Percentiles rank a stretch among this genome's conserved stretches.
These are phyloP conservation scores for Aureobasidium sp. DNA, from an alignment of 2,329 filamentous ascomycete genomes.

Conservation along the genomic window DNA sequence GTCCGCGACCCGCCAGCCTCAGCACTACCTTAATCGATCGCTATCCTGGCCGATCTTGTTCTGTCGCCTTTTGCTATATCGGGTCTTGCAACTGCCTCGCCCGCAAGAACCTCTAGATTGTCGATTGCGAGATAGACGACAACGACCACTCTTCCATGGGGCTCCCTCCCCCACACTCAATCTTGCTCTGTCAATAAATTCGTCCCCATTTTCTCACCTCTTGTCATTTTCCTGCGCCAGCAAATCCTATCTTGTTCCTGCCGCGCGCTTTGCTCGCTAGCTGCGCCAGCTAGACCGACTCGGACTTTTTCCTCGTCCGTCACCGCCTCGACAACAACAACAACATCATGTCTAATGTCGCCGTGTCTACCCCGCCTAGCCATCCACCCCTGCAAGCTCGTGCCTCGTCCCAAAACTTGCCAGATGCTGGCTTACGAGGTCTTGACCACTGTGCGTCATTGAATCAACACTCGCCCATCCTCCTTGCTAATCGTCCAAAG, in stretches of 20 bases:
- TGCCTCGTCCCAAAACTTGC: constrained; percentile 4
- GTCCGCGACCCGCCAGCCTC: not conserved
- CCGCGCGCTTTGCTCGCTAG: constrained; percentile 13
- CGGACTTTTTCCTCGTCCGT: not conserved
- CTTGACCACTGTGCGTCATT: constrained; percentile 16
- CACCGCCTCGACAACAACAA: constrained; percentile 1
- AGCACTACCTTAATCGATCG: not conserved
- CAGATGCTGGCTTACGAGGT: constrained; percentile 13
- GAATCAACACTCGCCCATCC: not conserved
- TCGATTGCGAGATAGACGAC: not conserved
- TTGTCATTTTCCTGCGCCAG: not conserved
- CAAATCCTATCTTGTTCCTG: not conserved
- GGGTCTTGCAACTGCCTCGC: not conserved
- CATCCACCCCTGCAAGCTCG: constrained; percentile 1
- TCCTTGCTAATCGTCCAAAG: constrained; percentile 6
- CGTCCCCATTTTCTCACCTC: not conserved
- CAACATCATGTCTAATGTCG: constrained; percentile 15
- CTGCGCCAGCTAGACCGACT: not conserved
- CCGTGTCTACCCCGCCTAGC: not conserved
- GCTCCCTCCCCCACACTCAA: not conserved
- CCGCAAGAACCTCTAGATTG: not conserved
- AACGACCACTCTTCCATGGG: not conserved
- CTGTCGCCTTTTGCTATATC: not conserved
- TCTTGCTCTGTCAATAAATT: not conserved
- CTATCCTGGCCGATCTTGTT: not conserved